Base-by-base conservation (phyloP, 75 land plant species). In the Pinus albicaulis region DNA sequence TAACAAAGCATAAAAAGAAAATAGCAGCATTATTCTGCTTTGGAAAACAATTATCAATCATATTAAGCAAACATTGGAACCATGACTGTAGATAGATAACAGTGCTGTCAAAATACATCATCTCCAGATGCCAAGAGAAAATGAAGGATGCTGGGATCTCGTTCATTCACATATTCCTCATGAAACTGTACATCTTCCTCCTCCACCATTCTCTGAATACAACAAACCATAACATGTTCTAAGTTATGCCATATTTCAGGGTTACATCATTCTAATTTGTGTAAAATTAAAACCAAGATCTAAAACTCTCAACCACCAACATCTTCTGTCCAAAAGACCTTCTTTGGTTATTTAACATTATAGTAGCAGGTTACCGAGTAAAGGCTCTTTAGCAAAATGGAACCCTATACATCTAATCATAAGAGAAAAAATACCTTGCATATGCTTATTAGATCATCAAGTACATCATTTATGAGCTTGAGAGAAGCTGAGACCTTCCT, bases 51-150 rank as follows among this genome's bases (percentile, higher is more conserved):
- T 14, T 23, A 56, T 52, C 57, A 19, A 7, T 44, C 31, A 66
- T 66, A 80, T 25, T 58, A 15, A 23, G 5, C 60, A 19, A 68
- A 41, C 1, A 23, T 11, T 3, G n/a, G 71, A 22, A 68, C 38
- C n/a, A 22, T 20, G 23, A 68, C 41, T 68, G 22, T n/a, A 68
- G 22, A 38, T 20, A n/a, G 3, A 68, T 44, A 38, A 38, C 31
- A 64, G 68, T 15, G 19, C 10, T 48, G 53, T 48, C 11, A 48
- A 10, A 48, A 48, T 48, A 91, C 99, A 87, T 96, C 96, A 81
- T 93, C 99, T 41, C 96, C 96, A 55, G 99, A 93, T 28, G 96
- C 99, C 82, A 96, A 76, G 44, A 93, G 90, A 75, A 96, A 96
- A 80, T 86, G 99, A 63, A 96, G 89, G 76, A 96, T 96, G 77